These are phyloP conservation scores for Neurospora sp. DNA, from an alignment of 495 filamentous ascomycete species.

Conservation along the genomic window DNA sequence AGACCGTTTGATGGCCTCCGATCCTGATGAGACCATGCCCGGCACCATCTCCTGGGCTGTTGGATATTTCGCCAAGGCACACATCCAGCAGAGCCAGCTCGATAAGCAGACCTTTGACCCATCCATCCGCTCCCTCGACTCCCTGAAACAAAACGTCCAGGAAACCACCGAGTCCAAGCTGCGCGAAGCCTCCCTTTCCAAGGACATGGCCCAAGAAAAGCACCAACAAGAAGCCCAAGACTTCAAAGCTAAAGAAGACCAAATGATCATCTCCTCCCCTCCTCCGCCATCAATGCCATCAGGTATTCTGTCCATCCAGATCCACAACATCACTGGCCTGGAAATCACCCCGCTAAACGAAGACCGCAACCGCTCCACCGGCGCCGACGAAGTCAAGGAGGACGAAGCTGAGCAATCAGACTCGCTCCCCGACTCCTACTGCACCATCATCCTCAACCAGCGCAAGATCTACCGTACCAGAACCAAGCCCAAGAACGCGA, in stretches of 20 bases:
- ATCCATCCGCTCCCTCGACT: constrained; percentile 39
- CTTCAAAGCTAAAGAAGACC: constrained; percentile 38
- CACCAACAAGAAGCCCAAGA: constrained; percentile 56
- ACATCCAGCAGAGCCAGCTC: constrained; percentile 45
- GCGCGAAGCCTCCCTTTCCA: constrained; percentile 41
- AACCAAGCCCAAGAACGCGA: constrained; percentile 66
- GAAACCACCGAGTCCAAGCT: constrained; percentile 45
- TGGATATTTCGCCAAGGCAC: constrained; percentile 57
- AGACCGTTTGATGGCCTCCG: constrained; percentile 50
- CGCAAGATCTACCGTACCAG: constrained; percentile 59
- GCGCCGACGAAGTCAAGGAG: constrained; percentile 32
- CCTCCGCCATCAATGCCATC: constrained; percentile 46
- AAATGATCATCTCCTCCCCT: constrained; percentile 48
- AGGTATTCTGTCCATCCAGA: constrained; percentile 57
- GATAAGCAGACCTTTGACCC: constrained; percentile 42
- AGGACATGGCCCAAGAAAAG: constrained; percentile 43
- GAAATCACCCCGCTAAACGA: constrained; percentile 46
- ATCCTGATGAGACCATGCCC: constrained; percentile 55
- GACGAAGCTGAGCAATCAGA: constrained; percentile 52
- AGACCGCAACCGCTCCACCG: constrained; percentile 18
- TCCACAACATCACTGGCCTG: constrained; percentile 64
- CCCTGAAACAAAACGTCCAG: constrained; percentile 44
- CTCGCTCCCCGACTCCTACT: constrained; percentile 56
- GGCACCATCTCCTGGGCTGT: constrained; percentile 61
- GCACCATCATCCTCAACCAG: constrained; percentile 61